These are phyloP conservation scores for Pseudogymnoascus destructans DNA, from an alignment of 2,329 filamentous ascomycete genomes.

Conservation along the genomic window DNA sequence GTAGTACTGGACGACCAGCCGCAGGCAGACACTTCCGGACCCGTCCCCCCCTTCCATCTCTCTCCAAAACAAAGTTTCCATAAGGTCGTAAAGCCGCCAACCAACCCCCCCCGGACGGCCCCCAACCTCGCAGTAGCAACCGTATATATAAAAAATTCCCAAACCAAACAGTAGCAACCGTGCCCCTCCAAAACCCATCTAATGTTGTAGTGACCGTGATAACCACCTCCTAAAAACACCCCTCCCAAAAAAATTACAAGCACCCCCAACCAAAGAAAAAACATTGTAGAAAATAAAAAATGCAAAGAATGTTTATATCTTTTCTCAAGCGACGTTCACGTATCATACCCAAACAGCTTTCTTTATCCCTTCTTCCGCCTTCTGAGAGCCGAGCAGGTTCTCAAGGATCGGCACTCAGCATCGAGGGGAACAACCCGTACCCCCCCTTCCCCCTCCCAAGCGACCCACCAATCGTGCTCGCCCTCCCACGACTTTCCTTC, in stretches of 20 bases:
- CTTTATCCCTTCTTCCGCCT: not conserved
- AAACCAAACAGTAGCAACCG: not conserved
- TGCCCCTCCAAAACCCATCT: not conserved
- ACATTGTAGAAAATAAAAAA: not conserved
- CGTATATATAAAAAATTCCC: not conserved
- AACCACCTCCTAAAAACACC: not conserved
- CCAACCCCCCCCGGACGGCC: not conserved
- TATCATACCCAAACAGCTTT: not conserved
- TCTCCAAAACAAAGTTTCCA: not conserved
- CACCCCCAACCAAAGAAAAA: not conserved
- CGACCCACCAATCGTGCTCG: not conserved
- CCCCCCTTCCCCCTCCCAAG: conserved; percentile 1
- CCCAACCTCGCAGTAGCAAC: not conserved
- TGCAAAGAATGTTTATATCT: not conserved
- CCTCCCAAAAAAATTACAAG: not conserved
- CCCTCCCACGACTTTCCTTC: not conserved
- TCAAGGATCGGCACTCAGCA: not conserved
- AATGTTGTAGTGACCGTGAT: conserved; percentile 2
- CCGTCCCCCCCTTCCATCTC: not conserved
- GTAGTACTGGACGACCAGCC: not conserved
- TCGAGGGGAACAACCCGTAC: not conserved
- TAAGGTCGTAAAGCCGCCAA: not conserved
- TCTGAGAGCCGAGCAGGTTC: not conserved
- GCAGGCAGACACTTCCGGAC: not conserved
- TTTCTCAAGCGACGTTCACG: not conserved